Conservation (phyloP, 305 asterid genomes). For the Solanum hybrid region DNA sequence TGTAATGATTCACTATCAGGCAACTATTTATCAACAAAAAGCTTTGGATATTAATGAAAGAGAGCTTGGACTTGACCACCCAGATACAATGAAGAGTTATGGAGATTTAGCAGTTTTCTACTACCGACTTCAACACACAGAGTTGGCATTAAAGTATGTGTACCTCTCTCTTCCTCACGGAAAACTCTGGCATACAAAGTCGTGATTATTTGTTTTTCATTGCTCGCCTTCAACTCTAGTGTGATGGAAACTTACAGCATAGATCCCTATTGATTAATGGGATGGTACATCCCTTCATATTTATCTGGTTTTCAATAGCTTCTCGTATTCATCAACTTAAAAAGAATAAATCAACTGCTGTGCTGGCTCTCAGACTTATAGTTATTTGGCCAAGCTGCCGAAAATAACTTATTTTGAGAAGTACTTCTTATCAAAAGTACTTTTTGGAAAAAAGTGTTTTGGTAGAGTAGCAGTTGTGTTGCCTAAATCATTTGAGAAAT, state of each 20-base stretch:
- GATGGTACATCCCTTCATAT: background rate
- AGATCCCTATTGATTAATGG: background rate
- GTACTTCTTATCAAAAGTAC: background rate
- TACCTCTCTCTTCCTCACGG: background rate
- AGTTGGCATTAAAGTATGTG: slow-evolving; percentile 75
- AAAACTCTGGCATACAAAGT: background rate
- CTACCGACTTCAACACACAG: slow-evolving; percentile 87
- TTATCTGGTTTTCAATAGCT: background rate
- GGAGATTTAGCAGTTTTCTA: slow-evolving; percentile 92
- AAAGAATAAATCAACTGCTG: background rate
- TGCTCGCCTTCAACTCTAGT: background rate
- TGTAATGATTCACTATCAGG: slow-evolving; percentile 33
- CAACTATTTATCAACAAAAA: slow-evolving; percentile 85
- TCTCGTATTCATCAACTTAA: background rate
- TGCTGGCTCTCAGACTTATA: background rate
- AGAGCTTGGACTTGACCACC: slow-evolving; percentile 90
- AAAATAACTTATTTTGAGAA: background rate
- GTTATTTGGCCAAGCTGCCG: background rate
- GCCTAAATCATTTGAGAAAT: too few species aligned
- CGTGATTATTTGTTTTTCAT: background rate
- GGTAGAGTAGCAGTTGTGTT: background rate
- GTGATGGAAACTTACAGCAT: background rate
- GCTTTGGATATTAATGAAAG: slow-evolving; percentile 91
- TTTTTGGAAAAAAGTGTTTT: background rate
- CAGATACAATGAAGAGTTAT: slow-evolving; percentile 93